Evolutionary conservation across 176 grass and related monocot species (phyloP).

Genomic region (Aegilops umbellulata): DNA sequence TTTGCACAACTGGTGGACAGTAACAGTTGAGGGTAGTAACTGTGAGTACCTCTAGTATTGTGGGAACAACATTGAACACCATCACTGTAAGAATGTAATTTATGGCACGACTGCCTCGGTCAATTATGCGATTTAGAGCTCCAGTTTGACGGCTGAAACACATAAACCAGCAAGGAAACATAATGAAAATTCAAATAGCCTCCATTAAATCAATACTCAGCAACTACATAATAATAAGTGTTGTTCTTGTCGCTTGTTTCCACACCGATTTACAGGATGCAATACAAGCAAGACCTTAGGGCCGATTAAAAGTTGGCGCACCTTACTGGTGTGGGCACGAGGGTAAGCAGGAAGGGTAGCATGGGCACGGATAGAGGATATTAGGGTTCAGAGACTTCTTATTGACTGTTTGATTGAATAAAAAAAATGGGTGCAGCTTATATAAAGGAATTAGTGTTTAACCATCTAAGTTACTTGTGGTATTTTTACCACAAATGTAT

Average conservation of each 20-base stretch:
- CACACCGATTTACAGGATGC: conserved; percentile 12
- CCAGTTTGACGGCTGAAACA: conserved; percentile 94
- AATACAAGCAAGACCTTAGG: neutral
- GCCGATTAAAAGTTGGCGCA: neutral
- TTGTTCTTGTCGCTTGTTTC: conserved; percentile 2
- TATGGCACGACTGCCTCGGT: conserved; percentile 94
- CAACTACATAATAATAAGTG: neutral
- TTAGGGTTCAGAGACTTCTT: neutral
- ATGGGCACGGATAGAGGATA: neutral
- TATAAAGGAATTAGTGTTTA: conserved; percentile 1
- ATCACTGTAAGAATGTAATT: conserved; percentile 95
- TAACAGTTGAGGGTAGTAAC: conserved; percentile 7
- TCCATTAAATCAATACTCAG: neutral
- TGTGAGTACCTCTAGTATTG: conserved; percentile 80
- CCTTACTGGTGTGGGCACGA: neutral
- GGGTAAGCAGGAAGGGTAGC: neutral
- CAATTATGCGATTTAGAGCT: conserved; percentile 94
- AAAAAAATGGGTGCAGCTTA: neutral
- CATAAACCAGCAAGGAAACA: conserved; percentile 35
- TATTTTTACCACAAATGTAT: neutral
- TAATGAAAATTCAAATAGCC: conserved; percentile 30
- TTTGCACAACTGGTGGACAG: neutral
- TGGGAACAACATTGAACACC: conserved; percentile 97
- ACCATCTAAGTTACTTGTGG: neutral
- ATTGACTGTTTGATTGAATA: conserved; percentile 3